phyloP scores from a whole-genome alignment of 2,329 filamentous ascomycete species.

The Colletotrichum tabaci region DNA sequence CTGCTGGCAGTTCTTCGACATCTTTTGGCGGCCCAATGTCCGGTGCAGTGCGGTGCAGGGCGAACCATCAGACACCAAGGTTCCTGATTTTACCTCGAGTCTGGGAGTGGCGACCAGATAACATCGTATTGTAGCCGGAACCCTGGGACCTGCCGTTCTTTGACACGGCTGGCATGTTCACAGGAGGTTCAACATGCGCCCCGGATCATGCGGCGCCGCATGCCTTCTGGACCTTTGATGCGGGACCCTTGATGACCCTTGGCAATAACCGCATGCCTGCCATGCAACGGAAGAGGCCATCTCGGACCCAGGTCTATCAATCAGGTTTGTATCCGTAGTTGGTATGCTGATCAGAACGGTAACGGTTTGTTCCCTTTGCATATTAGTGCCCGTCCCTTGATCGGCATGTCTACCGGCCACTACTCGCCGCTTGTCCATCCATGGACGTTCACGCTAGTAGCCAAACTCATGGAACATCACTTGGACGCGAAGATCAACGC shows the following conservation, averaged over 20 bases:
- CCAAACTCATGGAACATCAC: background rate
- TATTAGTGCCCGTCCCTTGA: slow-evolving; percentile 17
- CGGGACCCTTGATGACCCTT: slow-evolving; percentile 6
- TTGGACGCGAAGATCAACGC: slow-evolving; percentile 12
- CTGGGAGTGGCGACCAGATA: slow-evolving; percentile 35
- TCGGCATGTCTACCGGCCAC: slow-evolving; percentile 14
- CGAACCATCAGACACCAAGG: slow-evolving; percentile 35
- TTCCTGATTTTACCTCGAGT: slow-evolving; percentile 33
- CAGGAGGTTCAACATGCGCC: slow-evolving; percentile 24
- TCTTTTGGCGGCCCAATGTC: slow-evolving; percentile 38
- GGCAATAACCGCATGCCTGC: slow-evolving; percentile 11
- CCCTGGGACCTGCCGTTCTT: slow-evolving; percentile 6
- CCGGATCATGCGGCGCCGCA: slow-evolving; percentile 29
- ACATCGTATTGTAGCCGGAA: slow-evolving; percentile 1
- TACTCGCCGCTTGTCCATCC: slow-evolving; percentile 7
- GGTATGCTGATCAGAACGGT: slow-evolving; percentile 21
- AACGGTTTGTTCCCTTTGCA: slow-evolving; percentile 3
- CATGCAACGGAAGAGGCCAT: slow-evolving; percentile 8
- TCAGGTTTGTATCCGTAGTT: background rate
- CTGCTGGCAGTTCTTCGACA: slow-evolving; percentile 14
- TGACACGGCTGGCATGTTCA: slow-evolving; percentile 2
- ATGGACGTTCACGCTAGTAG: slow-evolving; percentile 15
- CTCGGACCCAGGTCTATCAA: slow-evolving; percentile 1
- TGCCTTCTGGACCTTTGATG: slow-evolving; percentile 4
- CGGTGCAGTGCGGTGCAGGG: background rate